phyloP scores from a whole-genome alignment of 371 early-diverging fungal species.

The Saksenaea oblongispora region DNA sequence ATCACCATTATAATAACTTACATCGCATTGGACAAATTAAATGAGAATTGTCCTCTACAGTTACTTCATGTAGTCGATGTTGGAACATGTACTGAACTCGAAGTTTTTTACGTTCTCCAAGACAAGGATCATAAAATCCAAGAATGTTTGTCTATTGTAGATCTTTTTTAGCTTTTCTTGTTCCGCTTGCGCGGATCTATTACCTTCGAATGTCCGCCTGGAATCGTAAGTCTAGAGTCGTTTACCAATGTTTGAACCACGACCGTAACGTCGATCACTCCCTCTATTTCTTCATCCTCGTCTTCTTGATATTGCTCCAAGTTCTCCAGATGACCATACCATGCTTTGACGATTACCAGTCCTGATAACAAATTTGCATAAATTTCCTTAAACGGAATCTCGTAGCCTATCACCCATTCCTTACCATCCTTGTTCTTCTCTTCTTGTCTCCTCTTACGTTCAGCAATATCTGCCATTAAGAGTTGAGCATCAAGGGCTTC shows the following conservation, averaged over 20 bases:
- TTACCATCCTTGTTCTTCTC: constrained; percentile 62
- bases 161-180: constrained; percentile 5
- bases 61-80: constrained; percentile 78
- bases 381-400: not conserved
- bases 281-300: constrained; percentile 23
- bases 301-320: constrained; percentile 28
- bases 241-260: constrained; percentile 84
- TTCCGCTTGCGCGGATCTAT: constrained; percentile 1
- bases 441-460: constrained; percentile 70
- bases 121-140: constrained; percentile 96
- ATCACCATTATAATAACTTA: constrained; percentile 46
- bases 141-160: constrained; percentile 70
- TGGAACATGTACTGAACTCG: constrained; percentile 85
- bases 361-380: constrained; percentile 41
- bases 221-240: constrained; percentile 85
- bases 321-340: constrained; percentile 80
- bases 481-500: constrained; percentile 81
- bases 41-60: constrained; percentile 76
- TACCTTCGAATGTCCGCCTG: constrained; percentile 87
- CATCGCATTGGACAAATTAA: constrained; percentile 86
- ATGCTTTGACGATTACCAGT: constrained; percentile 83
- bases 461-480: constrained; percentile 70
- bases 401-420: not conserved
- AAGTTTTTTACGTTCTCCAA: constrained; percentile 83
- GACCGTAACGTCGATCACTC: constrained; percentile 82